Base-by-base conservation (phyloP, 148 eudicot genomes). In the Spergularia bocconei region DNA sequence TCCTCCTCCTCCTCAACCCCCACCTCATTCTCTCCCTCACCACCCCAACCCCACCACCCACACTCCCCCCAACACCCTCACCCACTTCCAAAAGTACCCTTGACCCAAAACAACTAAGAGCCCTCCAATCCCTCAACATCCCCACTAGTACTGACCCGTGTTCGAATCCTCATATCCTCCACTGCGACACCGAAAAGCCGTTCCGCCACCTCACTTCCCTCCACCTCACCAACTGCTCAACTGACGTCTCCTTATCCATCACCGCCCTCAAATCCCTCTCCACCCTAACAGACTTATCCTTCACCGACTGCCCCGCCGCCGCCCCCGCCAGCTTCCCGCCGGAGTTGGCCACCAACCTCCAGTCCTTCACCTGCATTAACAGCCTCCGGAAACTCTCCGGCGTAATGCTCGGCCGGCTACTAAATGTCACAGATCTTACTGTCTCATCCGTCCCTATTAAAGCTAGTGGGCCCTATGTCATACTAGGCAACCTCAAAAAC, bases 101-200 rank as follows among this genome's bases (percentile, higher is more conserved):
- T 11, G 91, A 91, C 87, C 98, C 93, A 2, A 91, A 84, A 70
- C 93, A 93, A 67, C 67, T 89, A 38, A 75, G 65, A 75, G 96
- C 96, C 75, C 91, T 91, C 68, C 83, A 89, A 69, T 88, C 92
- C 73, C 91, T 89, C 63, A 80, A 83, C 73, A 44, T 91, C 77
- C 88, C 94, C 53, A 87, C 85, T 25, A 54, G 83, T 38, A 84
- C 83, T 57, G 86, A 89, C 84, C 97, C 98, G 11, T 94, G 96
- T 82, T 78, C 89, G 0, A 69, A 79, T 48, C 85, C 81, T 0
- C 70, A 51, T 55, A 21, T 86, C 72, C 71, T 78, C 64, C 74
- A 77, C 75, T 93, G 98, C 66, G 91, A 89, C 85, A 36, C 36
- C 76, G 19, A 85, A 73, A 70, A 38, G n/a, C 98, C 96, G 33